A percentile compares a stretch with the other conserved stretches of the same genome.
phyloP scores from a whole-genome alignment of 2,329 filamentous ascomycete species.

The Tolypocladium paradoxum region DNA sequence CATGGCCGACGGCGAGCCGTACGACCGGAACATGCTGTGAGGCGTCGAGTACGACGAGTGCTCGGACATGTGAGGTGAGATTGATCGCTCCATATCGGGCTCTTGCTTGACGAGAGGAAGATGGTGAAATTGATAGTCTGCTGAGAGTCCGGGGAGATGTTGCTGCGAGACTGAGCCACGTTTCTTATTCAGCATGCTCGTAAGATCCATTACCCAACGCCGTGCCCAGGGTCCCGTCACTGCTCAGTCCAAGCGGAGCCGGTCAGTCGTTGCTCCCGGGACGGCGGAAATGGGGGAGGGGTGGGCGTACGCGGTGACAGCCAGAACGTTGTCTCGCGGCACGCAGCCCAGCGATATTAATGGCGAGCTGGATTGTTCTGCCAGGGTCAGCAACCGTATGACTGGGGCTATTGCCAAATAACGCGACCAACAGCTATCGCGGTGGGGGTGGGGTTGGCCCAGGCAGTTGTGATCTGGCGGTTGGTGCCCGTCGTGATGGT shows the following conservation, averaged over 20 bases:
- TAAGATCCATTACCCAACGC: conserved; percentile 41
- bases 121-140: conserved; percentile 20
- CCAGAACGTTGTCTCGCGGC: conserved; percentile 12
- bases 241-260: conserved; percentile 16
- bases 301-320: conserved; percentile 4
- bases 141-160: conserved; percentile 19
- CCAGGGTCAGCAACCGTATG: neutral
- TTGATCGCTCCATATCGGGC: conserved; percentile 38
- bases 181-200: conserved; percentile 41
- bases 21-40: conserved; percentile 36
- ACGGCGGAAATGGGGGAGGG: neutral
- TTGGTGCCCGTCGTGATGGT: neutral
- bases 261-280: conserved; percentile 2
- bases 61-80: conserved; percentile 49
- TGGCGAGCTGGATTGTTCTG: neutral
- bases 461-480: neutral
- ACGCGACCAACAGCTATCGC: neutral
- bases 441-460: neutral
- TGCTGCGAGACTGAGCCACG: conserved; percentile 21
- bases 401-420: neutral
- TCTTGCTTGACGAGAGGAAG: conserved; percentile 24
- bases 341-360: conserved; percentile 9
- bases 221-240: conserved; percentile 31
- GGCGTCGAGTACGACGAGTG: conserved; percentile 44
- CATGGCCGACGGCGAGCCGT: conserved; percentile 44